These are phyloP conservation scores for Ceratocystiopsis minuta DNA, from an alignment of 2,329 filamentous ascomycete genomes.

Conservation along the genomic window DNA sequence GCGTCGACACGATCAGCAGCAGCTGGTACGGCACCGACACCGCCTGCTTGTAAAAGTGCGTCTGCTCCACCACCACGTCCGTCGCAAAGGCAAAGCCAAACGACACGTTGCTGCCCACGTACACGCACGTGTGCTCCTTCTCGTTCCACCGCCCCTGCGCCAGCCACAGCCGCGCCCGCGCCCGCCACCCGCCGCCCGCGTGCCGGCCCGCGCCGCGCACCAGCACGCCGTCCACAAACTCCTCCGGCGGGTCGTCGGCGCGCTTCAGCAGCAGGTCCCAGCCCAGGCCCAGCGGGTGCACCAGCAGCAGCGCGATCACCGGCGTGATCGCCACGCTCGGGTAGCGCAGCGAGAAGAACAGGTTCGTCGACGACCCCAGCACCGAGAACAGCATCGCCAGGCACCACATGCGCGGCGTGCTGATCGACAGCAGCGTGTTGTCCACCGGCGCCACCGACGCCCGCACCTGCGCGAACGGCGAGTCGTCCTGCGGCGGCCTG, in stretches of 20 bases:
- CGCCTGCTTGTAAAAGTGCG: slow-evolving; percentile 73
- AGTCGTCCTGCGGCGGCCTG: slow-evolving; percentile 44
- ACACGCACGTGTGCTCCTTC: slow-evolving; percentile 77
- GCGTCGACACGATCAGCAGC: slow-evolving; percentile 67
- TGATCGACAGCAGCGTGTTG: slow-evolving; percentile 61
- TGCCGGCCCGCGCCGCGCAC: slow-evolving; percentile 8
- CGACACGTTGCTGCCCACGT: slow-evolving; percentile 77
- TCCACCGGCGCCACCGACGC: slow-evolving; percentile 63
- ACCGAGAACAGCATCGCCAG: slow-evolving; percentile 66
- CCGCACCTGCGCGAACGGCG: slow-evolving; percentile 60
- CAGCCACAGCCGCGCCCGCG: slow-evolving; percentile 44
- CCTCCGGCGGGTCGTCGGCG: slow-evolving; percentile 30
- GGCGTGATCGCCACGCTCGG: slow-evolving; percentile 80
- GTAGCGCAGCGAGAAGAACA: slow-evolving; percentile 82
- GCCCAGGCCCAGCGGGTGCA: slow-evolving; percentile 63
- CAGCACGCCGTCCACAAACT: slow-evolving; percentile 26
- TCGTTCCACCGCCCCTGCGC: slow-evolving; percentile 72
- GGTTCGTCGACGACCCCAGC: slow-evolving; percentile 64
- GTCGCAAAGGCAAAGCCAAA: slow-evolving; percentile 83
- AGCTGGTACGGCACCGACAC: slow-evolving; percentile 62
- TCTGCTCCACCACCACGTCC: slow-evolving; percentile 80
- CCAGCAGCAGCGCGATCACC: slow-evolving; percentile 70
- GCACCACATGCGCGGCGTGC: slow-evolving; percentile 75
- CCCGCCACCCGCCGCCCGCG: too few relatives aligned
- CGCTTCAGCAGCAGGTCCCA: slow-evolving; percentile 63